These are phyloP conservation scores for Neonectria magnoliae DNA, from an alignment of 2,329 filamentous ascomycete genomes.

Conservation along the genomic window DNA sequence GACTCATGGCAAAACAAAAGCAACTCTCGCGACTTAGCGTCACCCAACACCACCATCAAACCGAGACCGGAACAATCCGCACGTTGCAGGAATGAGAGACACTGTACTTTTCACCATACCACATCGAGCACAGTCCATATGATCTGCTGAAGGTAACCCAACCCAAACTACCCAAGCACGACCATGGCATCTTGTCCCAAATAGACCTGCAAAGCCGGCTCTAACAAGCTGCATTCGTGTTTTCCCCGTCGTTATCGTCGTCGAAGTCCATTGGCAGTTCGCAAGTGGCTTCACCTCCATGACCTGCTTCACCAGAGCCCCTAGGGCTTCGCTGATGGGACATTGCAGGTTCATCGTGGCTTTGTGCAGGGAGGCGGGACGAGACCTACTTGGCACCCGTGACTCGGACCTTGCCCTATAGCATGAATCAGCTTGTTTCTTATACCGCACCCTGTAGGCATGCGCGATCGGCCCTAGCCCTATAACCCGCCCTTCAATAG, in stretches of 20 bases:
- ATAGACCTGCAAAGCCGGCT: not conserved
- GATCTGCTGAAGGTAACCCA: not conserved
- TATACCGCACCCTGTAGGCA: conserved; percentile 12
- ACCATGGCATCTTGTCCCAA: not conserved
- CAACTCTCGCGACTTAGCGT: not conserved
- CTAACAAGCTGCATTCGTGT: conserved; percentile 4
- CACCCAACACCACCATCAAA: not conserved
- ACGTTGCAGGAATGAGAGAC: not conserved
- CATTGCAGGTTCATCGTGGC: conserved; percentile 4
- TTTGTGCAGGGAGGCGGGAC: conserved; percentile 11
- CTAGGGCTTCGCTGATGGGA: not conserved
- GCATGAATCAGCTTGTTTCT: conserved; percentile 21
- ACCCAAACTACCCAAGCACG: not conserved
- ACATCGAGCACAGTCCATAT: not conserved
- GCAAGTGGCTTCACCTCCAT: conserved; percentile 1
- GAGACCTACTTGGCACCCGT: conserved; percentile 11
- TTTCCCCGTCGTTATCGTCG: not conserved
- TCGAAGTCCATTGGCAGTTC: not conserved
- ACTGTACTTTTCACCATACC: not conserved
- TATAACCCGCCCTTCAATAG: conserved; percentile 10
- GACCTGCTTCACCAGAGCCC: conserved; percentile 5
- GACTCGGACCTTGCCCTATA: conserved; percentile 23
- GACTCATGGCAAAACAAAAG: conserved; percentile 9
- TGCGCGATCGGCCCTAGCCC: conserved; percentile 23
- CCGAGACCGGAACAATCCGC: not conserved